phyloP scores from a whole-genome alignment of 345 rosid genomes.

The Syzygium aqueum region DNA sequence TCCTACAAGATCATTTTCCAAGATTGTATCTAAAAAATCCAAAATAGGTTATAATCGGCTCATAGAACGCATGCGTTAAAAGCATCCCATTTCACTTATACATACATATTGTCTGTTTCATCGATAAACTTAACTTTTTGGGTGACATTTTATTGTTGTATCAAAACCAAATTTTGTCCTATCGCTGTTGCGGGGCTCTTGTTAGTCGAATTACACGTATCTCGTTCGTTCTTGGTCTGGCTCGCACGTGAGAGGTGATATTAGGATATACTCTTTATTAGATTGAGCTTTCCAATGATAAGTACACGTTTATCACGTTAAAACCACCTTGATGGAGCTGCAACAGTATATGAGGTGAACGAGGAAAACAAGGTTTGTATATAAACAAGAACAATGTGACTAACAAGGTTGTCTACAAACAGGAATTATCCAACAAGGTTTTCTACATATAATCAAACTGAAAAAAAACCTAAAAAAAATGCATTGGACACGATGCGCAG shows the following conservation, averaged over 20 bases:
- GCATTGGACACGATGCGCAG: not conserved
- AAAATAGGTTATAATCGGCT: not conserved
- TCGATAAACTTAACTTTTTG: not conserved
- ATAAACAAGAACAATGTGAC: not conserved
- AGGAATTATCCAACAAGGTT: not conserved
- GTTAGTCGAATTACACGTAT: not conserved
- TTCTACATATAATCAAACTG: not conserved
- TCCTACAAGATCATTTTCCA: constrained; percentile 2
- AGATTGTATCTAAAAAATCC: not conserved
- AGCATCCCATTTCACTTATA: not conserved
- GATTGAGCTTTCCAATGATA: not conserved
- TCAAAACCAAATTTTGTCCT: not conserved
- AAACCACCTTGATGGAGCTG: not conserved
- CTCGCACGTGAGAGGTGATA: not conserved
- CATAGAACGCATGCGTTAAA: not conserved
- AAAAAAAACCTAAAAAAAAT: not conserved
- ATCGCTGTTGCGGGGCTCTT: not conserved
- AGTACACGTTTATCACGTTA: not conserved
- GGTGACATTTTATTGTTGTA: not conserved
- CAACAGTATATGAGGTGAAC: not conserved
- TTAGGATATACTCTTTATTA: not conserved
- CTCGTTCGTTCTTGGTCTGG: not conserved
- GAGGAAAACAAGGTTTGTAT: not conserved
- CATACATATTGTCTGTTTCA: not conserved
- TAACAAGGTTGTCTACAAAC: not conserved